Conservation (phyloP, 2,329 filamentous ascomycete species). For the Ophiosphaerella herpotricha region DNA sequence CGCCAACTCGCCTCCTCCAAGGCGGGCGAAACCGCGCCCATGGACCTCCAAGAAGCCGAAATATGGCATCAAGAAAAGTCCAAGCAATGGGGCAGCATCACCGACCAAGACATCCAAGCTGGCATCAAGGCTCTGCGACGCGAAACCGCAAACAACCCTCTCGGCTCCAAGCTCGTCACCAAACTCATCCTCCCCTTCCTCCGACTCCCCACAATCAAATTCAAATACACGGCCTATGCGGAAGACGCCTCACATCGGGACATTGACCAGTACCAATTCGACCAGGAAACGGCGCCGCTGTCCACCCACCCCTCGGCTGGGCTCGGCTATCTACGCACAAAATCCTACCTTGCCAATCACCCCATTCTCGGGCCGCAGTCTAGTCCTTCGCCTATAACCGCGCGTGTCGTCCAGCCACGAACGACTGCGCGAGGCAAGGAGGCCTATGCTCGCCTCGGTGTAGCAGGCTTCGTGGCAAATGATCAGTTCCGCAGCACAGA, state of each 20-base stretch:
- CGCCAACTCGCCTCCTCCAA: slow-evolving; percentile 26
- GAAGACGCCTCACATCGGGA: slow-evolving; percentile 36
- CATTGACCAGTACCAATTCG: slow-evolving; percentile 28
- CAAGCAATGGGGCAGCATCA: slow-evolving; percentile 34
- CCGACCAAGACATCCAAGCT: slow-evolving; percentile 26
- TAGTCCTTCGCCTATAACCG: slow-evolving; percentile 57
- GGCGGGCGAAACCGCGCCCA: slow-evolving; percentile 18
- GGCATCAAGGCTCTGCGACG: slow-evolving; percentile 49
- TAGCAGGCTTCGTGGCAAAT: slow-evolving; percentile 51
- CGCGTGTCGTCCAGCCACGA: slow-evolving; percentile 59
- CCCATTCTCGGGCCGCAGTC: slow-evolving; percentile 64
- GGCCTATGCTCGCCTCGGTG: slow-evolving; percentile 46
- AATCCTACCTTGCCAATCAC: slow-evolving; percentile 62
- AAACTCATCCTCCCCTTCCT: slow-evolving; percentile 59
- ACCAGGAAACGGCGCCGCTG: slow-evolving; percentile 49
- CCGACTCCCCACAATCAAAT: slow-evolving; percentile 55
- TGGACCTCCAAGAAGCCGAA: slow-evolving; percentile 32
- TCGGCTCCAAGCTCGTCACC: slow-evolving; percentile 57
- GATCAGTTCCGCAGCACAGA: slow-evolving; percentile 43
- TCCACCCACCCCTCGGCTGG: slow-evolving; percentile 69
- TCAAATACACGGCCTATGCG: slow-evolving; percentile 28
- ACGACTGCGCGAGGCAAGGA: slow-evolving; percentile 17
- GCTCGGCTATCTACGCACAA: slow-evolving; percentile 63
- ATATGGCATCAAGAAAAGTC: slow-evolving; percentile 21
- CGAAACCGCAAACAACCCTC: slow-evolving; percentile 51